phyloP scores from a whole-genome alignment of 805 yeast genomes.

The Lachancea sp. region DNA sequence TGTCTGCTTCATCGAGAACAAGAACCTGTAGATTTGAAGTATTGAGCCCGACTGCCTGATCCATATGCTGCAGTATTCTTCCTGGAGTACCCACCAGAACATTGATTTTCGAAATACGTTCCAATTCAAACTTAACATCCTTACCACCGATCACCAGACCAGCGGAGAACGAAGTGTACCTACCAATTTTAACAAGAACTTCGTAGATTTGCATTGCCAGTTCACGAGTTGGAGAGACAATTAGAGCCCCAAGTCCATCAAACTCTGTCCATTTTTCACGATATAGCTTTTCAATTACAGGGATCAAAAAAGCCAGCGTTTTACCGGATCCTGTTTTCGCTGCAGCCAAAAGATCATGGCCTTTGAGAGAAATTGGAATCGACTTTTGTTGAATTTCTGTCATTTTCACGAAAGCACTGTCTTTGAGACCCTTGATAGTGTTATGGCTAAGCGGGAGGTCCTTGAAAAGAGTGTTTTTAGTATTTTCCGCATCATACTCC shows the following conservation, averaged over 20 bases:
- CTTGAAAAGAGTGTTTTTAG: conserved; percentile 47
- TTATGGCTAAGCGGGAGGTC: conserved; percentile 70
- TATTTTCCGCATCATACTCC: conserved; percentile 43
- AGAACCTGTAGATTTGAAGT: conserved; percentile 67
- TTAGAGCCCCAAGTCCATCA: conserved; percentile 85
- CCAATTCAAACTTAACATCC: conserved; percentile 74
- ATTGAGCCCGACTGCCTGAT: conserved; percentile 78
- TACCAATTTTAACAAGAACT: conserved; percentile 76
- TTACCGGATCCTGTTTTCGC: conserved; percentile 86
- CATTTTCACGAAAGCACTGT: conserved; percentile 68
- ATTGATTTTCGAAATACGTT: conserved; percentile 71
- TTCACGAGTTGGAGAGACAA: conserved; percentile 90
- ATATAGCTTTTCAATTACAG: conserved; percentile 64
- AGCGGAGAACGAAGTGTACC: conserved; percentile 68
- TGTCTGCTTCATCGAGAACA: conserved; percentile 86
- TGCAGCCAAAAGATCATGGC: conserved; percentile 76
- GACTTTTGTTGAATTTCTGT: conserved; percentile 84
- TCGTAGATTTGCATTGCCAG: conserved; percentile 87
- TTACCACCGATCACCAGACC: conserved; percentile 93
- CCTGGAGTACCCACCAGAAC: conserved; percentile 91
- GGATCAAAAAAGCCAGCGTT: conserved; percentile 79
- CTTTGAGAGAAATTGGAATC: conserved; percentile 69
- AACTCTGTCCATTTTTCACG: conserved; percentile 69
- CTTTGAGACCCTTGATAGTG: conserved; percentile 66
- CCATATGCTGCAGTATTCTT: conserved; percentile 81